Evolutionary conservation across 2,329 filamentous ascomycete species (phyloP).

Genomic region (Anthostomella pinea): DNA sequence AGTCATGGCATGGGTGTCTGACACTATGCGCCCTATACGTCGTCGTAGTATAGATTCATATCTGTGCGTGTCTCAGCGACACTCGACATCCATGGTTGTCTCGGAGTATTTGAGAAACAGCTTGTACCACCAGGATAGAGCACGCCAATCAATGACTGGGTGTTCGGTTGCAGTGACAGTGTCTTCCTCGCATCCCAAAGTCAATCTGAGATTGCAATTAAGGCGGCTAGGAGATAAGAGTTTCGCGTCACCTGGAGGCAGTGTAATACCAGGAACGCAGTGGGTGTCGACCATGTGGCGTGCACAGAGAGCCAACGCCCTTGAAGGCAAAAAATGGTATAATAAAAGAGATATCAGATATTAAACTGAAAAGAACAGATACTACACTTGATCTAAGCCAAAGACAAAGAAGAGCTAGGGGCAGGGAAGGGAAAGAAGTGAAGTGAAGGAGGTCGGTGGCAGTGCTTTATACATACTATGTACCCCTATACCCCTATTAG

Average conservation of each 20-base stretch:
- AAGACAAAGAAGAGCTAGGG: constrained; percentile 50
- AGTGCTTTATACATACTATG: constrained; percentile 2
- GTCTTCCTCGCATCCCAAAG: constrained; percentile 55
- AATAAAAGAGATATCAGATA: constrained; percentile 86
- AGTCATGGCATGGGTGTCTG: no score
- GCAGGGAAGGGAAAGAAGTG: constrained; percentile 49
- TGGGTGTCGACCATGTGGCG: constrained; percentile 60
- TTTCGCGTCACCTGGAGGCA: constrained; percentile 68
- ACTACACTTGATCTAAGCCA: constrained; percentile 84
- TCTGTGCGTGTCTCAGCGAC: no score
- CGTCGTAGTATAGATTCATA: no score
- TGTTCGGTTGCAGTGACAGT: no score
- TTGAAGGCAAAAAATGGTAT: constrained; percentile 65
- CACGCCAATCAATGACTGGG: no score
- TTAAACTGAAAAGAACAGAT: constrained; percentile 97
- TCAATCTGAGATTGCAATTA: constrained; percentile 55
- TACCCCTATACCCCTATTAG: background rate
- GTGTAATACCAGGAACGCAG: constrained; percentile 73
- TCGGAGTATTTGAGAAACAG: no score
- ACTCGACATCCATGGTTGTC: no score
- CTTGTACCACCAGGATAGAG: no score
- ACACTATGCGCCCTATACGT: no score
- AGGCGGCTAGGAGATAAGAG: constrained; percentile 40
- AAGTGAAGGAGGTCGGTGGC: constrained; percentile 2
- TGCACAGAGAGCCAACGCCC: constrained; percentile 62